Conservation (phyloP, 2,329 filamentous ascomycete species). For the Eutypa lata region DNA sequence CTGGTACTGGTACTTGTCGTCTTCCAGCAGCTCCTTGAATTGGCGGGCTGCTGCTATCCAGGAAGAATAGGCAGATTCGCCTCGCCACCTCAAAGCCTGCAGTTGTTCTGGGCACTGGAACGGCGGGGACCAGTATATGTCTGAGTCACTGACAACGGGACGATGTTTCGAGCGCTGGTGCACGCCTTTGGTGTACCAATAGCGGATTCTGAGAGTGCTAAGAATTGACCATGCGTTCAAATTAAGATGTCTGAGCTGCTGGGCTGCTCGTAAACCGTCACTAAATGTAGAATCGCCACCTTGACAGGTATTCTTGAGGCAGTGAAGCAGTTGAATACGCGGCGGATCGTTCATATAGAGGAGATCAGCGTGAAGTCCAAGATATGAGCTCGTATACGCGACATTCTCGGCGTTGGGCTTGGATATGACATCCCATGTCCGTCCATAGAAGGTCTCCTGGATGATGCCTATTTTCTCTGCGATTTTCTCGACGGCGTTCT, state of each 20-base stretch:
- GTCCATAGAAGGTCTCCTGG: slow-evolving; percentile 86
- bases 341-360: slow-evolving; percentile 81
- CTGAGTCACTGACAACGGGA: slow-evolving; percentile 36
- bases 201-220: slow-evolving; percentile 9
- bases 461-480: slow-evolving; percentile 72
- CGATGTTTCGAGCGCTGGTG: slow-evolving; percentile 52
- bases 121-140: slow-evolving; percentile 70
- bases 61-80: slow-evolving; percentile 5
- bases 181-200: slow-evolving; percentile 39
- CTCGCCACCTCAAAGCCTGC: background rate
- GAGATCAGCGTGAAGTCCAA: slow-evolving; percentile 91
- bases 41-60: slow-evolving; percentile 49
- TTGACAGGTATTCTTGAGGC: slow-evolving; percentile 72
- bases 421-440: slow-evolving; percentile 84
- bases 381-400: slow-evolving; percentile 77
- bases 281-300: slow-evolving; percentile 87
- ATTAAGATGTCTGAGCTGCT: slow-evolving; percentile 28
- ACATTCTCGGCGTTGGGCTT: slow-evolving; percentile 85
- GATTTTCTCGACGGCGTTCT: slow-evolving; percentile 64
- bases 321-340: slow-evolving; percentile 84
- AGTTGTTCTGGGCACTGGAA: slow-evolving; percentile 59
- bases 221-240: slow-evolving; percentile 35
- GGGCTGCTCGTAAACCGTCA: slow-evolving; percentile 65
- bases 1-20: slow-evolving; percentile 59
- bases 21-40: slow-evolving; percentile 61